Conservation (phyloP, 352 stramenopile genomes). For the Aphanomyces cochlioides region DNA sequence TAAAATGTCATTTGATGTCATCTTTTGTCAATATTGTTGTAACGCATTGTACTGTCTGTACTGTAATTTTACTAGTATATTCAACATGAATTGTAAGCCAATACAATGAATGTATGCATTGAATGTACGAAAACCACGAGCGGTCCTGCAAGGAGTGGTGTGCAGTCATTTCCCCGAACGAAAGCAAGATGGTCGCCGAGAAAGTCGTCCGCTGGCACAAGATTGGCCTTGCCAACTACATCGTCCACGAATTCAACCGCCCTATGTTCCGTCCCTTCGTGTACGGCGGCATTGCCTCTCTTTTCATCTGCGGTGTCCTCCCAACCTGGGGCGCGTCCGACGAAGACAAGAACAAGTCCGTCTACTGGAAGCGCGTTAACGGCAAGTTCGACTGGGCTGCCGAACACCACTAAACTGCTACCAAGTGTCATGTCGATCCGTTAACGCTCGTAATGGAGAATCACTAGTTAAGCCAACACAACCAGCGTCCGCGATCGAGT, state of each 20-base stretch:
- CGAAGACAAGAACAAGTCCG: slow-evolving; percentile 78
- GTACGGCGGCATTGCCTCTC: slow-evolving; percentile 66
- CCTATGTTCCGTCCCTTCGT: slow-evolving; percentile 84
- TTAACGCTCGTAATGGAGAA: slow-evolving; percentile 21
- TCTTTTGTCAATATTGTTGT: neutral
- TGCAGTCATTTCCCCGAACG: slow-evolving; percentile 18
- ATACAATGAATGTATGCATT: too few species aligned
- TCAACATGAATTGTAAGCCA: too few species aligned
- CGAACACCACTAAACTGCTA: slow-evolving; percentile 28
- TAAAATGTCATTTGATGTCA: neutral
- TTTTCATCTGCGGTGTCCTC: slow-evolving; percentile 79
- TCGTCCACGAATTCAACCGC: slow-evolving; percentile 69
- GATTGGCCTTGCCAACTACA: slow-evolving; percentile 68
- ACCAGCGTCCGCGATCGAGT: slow-evolving; percentile 1
- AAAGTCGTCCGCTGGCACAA: slow-evolving; percentile 84
- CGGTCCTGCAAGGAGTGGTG: neutral
- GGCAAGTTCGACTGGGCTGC: slow-evolving; percentile 41
- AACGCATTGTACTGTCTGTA: too few species aligned
- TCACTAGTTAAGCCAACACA: neutral
- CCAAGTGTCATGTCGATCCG: neutral
- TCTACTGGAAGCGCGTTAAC: slow-evolving; percentile 84
- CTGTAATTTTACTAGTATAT: too few species aligned
- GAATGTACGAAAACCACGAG: too few species aligned
- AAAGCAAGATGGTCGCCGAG: slow-evolving; percentile 17
- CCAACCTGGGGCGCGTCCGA: slow-evolving; percentile 70